Evolutionary conservation across 2,329 filamentous ascomycete species (phyloP), one percentile per base, ranked within the genome.

Genomic region (Epichloe brachyelytri): DNA sequence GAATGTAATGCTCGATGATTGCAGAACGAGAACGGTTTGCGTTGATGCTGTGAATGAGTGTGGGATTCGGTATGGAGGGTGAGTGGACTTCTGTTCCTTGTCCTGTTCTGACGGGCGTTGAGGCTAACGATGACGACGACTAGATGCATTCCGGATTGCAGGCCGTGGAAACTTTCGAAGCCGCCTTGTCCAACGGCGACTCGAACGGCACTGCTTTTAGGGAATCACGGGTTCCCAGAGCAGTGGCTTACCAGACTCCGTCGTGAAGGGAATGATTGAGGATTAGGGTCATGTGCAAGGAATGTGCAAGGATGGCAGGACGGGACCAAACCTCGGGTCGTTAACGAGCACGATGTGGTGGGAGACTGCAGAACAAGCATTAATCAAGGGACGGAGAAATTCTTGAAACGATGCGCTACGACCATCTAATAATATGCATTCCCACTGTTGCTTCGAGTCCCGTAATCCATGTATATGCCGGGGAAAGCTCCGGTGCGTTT

Each of bases 401-500:
- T 14, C 5, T 22, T 43, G 26, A 33, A 34, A 37, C 30, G 36
- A n/a, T 48, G 11, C 33, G 36, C 10, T 30, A 12, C 46, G 12
- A 26, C 3, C 4, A 5, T 17, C 53, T 58, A 67, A 48, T 73
- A 74, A 52, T 69, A 72, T 10, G 63, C 60, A 43, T 66, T 70
- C 0, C 62, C 66, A 10, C 63, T 57, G 26, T 61, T 59, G 38
- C 64, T 62, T 5, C 58, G 55, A 26, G 53, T 51, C 17, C 60
- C 53, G 58, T 72, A 72, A 34, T 74, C 68, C 3, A 58, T 60
- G 30, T 65, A 62, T 0, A 70, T 70, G 7, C 74, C 75, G 4
- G 77, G 75, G 55, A 76, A 80, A 0, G 73, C 72, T 3, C 77
- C 14, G 71, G 69, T 3, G 58, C 61, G 0, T 60, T 56, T 3